These are phyloP conservation scores for Rhodotorula babjevae DNA, from an alignment of 768 basidiomycete genomes.

Conservation along the genomic window DNA sequence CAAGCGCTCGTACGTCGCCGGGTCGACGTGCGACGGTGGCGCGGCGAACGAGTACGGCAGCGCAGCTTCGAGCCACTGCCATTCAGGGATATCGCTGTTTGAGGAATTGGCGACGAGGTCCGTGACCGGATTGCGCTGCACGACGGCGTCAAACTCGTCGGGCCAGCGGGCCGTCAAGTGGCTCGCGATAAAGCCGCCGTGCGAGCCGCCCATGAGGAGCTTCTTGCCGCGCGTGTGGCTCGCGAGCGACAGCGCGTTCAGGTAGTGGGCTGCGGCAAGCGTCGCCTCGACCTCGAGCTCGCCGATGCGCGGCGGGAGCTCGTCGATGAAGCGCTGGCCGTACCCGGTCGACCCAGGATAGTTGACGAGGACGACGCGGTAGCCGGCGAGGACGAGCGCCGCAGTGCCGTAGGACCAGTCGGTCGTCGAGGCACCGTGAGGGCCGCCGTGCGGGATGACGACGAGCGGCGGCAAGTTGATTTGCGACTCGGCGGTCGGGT, in stretches of 20 bases:
- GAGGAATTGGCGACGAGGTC: conserved; percentile 56
- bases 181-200: conserved; percentile 63
- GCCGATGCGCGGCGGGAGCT: conserved; percentile 60
- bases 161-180: conserved; percentile 60
- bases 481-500: conserved; percentile 11
- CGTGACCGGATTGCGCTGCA: conserved; percentile 66
- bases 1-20: conserved; percentile 52
- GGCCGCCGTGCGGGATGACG: conserved; percentile 61
- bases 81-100: conserved; percentile 65
- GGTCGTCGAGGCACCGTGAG: conserved; percentile 55
- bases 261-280: conserved; percentile 55
- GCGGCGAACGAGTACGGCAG: conserved; percentile 46
- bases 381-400: conserved; percentile 55
- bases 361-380: conserved; percentile 42
- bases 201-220: conserved; percentile 62
- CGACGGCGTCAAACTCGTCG: conserved; percentile 59
- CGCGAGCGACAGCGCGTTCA: conserved; percentile 56
- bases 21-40: conserved; percentile 50
- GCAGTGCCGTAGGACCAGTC: conserved; percentile 53
- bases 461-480: conserved; percentile 48
- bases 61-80: conserved; percentile 54
- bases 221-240: conserved; percentile 55
- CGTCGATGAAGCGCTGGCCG: conserved; percentile 59
- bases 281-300: conserved; percentile 64
- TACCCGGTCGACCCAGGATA: conserved; percentile 67